phyloP scores from a whole-genome alignment of 1,284 basidiomycete species.

The Mycena citricolor region DNA sequence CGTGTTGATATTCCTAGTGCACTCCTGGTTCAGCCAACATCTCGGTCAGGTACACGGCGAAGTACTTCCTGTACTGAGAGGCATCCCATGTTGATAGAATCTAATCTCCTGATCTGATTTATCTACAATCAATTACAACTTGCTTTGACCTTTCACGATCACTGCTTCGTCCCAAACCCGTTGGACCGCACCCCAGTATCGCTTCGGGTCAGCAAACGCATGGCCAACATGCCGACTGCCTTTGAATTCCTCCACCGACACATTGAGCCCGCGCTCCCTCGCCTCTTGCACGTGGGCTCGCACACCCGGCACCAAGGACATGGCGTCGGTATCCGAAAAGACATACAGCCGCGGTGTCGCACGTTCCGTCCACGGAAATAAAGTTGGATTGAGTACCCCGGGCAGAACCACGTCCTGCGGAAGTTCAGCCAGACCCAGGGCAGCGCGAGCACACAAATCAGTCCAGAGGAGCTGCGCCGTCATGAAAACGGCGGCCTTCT shows the following conservation, averaged over 20 bases:
- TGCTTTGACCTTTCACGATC: too few species aligned
- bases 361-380: slow-evolving; percentile 2
- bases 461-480: background rate
- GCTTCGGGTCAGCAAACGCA: background rate
- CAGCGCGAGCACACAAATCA: background rate
- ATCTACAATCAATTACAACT: too few species aligned
- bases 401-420: slow-evolving; percentile 2
- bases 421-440: too few species aligned
- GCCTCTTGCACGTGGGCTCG: background rate
- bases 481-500: background rate
- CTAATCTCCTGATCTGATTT: too few species aligned
- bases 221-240: slow-evolving; percentile 7
- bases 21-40: too few species aligned
- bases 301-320: background rate
- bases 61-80: slow-evolving; percentile 10
- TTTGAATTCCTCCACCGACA: slow-evolving; percentile 1
- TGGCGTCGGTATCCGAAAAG: slow-evolving; percentile 4
- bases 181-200: slow-evolving; percentile 3
- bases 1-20: too few species aligned
- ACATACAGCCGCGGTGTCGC: slow-evolving; percentile 3
- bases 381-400: background rate
- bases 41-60: slow-evolving; percentile 7
- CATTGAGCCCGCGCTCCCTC: background rate
- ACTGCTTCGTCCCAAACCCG: background rate
- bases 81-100: too few species aligned